Conservation (phyloP, 164 flowering plant species). For the Vitis amurensis region DNA sequence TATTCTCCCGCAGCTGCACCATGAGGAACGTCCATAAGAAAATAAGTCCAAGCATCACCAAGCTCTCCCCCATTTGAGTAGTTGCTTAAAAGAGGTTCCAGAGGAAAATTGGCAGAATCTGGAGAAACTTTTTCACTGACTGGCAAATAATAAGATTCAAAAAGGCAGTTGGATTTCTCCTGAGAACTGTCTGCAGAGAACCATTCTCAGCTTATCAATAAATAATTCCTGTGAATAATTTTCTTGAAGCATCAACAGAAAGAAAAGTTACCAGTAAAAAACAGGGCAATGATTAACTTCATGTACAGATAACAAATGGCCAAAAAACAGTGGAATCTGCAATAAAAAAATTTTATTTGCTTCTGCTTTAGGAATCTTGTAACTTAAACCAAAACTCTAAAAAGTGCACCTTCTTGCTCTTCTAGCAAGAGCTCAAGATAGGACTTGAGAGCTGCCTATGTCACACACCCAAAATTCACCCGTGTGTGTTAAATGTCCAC, state of each 20-base stretch:
- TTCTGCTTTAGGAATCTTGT: too few relatives aligned
- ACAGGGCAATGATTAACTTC: background rate
- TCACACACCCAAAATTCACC: too few relatives aligned
- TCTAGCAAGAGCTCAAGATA: too few relatives aligned
- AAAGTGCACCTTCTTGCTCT: too few relatives aligned
- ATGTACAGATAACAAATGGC: too few relatives aligned
- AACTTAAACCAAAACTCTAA: too few relatives aligned
- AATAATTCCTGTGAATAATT: constrained; percentile 18
- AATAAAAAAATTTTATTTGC: too few relatives aligned
- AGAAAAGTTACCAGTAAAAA: constrained; percentile 3
- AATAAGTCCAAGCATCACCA: constrained; percentile 71
- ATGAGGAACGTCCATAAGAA: constrained; percentile 68
- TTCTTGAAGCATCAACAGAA: constrained; percentile 25
- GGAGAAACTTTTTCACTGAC: constrained; percentile 33
- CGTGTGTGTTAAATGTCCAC: too few relatives aligned
- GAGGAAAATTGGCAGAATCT: constrained; percentile 48
- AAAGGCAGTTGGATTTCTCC: constrained; percentile 42
- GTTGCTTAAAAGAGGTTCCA: constrained; percentile 69
- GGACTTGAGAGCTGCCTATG: too few relatives aligned
- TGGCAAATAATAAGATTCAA: constrained; percentile 76
- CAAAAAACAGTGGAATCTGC: too few relatives aligned
- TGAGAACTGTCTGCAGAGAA: constrained; percentile 73
- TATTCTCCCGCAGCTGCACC: constrained; percentile 88
- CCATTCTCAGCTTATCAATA: constrained; percentile 42
- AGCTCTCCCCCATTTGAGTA: constrained; percentile 32